Evolutionary conservation across 495 filamentous ascomycete species (phyloP).

Genomic region (Xylaria flabelliformis): DNA sequence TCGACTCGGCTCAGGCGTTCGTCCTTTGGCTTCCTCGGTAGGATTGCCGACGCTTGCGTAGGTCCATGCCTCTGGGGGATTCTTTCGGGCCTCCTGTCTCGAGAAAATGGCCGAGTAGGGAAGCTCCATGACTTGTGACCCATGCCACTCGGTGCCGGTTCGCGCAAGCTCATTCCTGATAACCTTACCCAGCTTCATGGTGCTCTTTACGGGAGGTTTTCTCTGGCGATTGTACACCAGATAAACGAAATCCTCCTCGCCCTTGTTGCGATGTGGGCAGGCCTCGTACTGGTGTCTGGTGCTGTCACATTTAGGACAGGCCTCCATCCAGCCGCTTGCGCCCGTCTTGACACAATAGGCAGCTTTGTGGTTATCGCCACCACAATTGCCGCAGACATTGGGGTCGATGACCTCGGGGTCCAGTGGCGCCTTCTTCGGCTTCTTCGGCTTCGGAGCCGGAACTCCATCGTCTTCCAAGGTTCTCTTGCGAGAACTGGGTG

Average conservation of each 20-base stretch:
- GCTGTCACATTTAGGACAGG: constrained; percentile 9
- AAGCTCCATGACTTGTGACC: neutral
- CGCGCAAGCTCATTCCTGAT: neutral
- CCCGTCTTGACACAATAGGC: constrained; percentile 7
- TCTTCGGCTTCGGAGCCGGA: no score
- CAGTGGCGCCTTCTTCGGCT: neutral
- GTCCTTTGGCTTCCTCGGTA: neutral
- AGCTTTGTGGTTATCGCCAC: neutral
- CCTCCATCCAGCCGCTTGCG: constrained; percentile 9
- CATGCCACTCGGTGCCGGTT: neutral
- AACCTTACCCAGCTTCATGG: neutral
- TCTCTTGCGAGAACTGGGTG: no score
- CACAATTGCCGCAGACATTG: neutral
- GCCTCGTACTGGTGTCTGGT: neutral
- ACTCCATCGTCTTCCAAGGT: no score
- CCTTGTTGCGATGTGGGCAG: neutral
- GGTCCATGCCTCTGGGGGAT: neutral
- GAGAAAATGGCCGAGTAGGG: neutral
- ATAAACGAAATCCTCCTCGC: constrained; percentile 7
- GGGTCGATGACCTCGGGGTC: neutral
- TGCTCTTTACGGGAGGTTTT: constrained; percentile 10
- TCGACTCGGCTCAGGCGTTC: neutral
- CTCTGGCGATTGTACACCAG: constrained; percentile 12
- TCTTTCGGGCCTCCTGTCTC: neutral
- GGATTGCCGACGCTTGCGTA: neutral